phyloP scores from a whole-genome alignment of 345 rosid genomes.

The Cardamine chenopodiifolia region DNA sequence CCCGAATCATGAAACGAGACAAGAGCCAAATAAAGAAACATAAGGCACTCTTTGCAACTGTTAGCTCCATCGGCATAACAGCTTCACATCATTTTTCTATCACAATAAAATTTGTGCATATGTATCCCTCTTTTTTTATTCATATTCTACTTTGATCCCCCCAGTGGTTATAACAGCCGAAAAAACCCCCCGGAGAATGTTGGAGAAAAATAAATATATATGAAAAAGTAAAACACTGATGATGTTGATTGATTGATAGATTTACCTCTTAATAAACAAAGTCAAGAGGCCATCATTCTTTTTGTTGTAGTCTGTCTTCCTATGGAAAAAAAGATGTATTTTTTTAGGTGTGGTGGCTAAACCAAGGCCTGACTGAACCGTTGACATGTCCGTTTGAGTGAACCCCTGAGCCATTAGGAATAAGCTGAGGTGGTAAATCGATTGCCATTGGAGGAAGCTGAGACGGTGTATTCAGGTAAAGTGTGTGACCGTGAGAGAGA shows the following conservation, averaged over 20 bases:
- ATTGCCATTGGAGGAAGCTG: constrained; percentile 70
- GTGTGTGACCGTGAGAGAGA: constrained; percentile 75
- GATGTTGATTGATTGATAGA: constrained; percentile 30
- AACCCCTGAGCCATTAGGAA: constrained; percentile 74
- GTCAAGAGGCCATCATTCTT: constrained; percentile 41
- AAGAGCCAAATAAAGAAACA: neutral
- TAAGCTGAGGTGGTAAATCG: constrained; percentile 64
- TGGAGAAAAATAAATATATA: constrained; percentile 32
- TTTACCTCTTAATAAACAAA: constrained; percentile 40
- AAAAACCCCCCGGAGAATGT: constrained; percentile 20
- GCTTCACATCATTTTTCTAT: constrained; percentile 19
- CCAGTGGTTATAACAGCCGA: constrained; percentile 24
- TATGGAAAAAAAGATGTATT: constrained; percentile 33
- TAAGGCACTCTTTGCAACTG: constrained; percentile 44
- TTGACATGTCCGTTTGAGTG: constrained; percentile 84
- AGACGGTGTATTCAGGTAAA: constrained; percentile 59
- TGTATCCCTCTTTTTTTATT: constrained; percentile 30
- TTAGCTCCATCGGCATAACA: constrained; percentile 47
- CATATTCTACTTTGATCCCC: constrained; percentile 35
- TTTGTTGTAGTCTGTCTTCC: constrained; percentile 36
- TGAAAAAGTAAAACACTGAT: constrained; percentile 35
- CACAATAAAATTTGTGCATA: constrained; percentile 27
- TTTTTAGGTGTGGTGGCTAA: constrained; percentile 57
- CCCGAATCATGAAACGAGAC: neutral
- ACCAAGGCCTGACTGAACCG: constrained; percentile 84